A percentile compares a stretch with the other conserved stretches of the same genome.
Evolutionary conservation across 306 rosid genomes (phyloP).

Genomic region (Mucuna pruriens): DNA sequence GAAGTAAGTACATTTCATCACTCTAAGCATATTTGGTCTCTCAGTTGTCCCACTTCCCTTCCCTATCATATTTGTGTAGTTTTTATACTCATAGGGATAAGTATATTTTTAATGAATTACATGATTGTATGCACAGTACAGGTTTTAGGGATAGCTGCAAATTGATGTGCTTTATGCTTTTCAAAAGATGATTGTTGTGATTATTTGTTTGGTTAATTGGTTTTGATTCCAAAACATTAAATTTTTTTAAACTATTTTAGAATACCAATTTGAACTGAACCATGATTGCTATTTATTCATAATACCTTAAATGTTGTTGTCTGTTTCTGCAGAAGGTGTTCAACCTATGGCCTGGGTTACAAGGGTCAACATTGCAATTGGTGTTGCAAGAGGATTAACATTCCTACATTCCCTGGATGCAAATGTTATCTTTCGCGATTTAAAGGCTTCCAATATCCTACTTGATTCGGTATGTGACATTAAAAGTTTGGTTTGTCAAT

Average conservation of each 20-base stretch:
- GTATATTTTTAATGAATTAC: neutral
- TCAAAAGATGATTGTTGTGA: neutral
- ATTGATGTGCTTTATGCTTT: slow-evolving; percentile 2
- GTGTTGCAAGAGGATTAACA: slow-evolving; percentile 75
- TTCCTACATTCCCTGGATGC: slow-evolving; percentile 73
- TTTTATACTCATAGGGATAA: neutral
- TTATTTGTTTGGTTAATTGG: neutral
- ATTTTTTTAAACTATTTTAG: neutral
- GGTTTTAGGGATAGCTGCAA: slow-evolving; percentile 4
- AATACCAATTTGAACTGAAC: neutral
- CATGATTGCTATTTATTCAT: slow-evolving; percentile 4
- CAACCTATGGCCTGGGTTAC: slow-evolving; percentile 80
- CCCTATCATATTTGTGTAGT: neutral
- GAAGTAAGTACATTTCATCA: slow-evolving; percentile 66
- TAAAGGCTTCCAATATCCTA: slow-evolving; percentile 91
- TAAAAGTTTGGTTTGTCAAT: slow-evolving; percentile 14
- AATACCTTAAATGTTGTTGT: slow-evolving; percentile 11
- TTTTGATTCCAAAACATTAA: neutral
- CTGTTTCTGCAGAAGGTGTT: slow-evolving; percentile 69
- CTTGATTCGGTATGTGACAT: slow-evolving; percentile 76
- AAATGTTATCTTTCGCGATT: slow-evolving; percentile 85
- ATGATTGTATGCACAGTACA: neutral
- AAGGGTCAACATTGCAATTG: slow-evolving; percentile 72
- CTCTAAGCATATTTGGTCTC: slow-evolving; percentile 15
- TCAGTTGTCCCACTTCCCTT: neutral